Conservation (phyloP, 73 alveolate species). For the Blepharisma stoltei region DNA sequence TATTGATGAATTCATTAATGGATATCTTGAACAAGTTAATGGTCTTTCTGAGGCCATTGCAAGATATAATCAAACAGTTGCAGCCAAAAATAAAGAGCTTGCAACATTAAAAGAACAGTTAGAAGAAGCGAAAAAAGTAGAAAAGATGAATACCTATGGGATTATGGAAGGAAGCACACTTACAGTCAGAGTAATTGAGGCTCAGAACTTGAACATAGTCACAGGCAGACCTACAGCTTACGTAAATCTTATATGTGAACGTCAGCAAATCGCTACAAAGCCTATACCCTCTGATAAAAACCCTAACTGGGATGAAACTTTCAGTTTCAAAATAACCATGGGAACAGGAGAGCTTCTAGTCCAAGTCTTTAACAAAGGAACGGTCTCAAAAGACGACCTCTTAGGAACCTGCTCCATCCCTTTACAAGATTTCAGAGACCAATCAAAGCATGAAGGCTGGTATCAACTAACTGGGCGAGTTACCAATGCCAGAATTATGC, state of each 20-base stretch:
- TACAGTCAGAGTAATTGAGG: slow-evolving; percentile 56
- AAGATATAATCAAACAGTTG: slow-evolving; percentile 15
- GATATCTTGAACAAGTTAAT: slow-evolving; percentile 33
- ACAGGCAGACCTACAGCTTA: slow-evolving; percentile 53
- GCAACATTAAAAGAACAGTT: slow-evolving; percentile 31
- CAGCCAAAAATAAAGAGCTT: slow-evolving; percentile 32
- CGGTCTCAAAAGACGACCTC: slow-evolving; percentile 49
- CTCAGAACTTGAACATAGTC: slow-evolving; percentile 44
- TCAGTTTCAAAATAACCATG: slow-evolving; percentile 41
- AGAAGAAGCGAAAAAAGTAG: slow-evolving; percentile 44
- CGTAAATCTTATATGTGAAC: slow-evolving; percentile 38
- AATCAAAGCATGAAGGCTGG: slow-evolving; percentile 52
- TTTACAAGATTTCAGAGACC: slow-evolving; percentile 40
- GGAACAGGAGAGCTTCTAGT: slow-evolving; percentile 44
- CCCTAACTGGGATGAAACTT: slow-evolving; percentile 63
- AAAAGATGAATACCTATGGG: slow-evolving; percentile 43
- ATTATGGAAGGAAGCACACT: slow-evolving; percentile 44
- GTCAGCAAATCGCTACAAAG: slow-evolving; percentile 33
- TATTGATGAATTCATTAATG: slow-evolving; percentile 41
- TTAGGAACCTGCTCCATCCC: slow-evolving; percentile 41
- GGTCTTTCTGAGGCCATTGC: slow-evolving; percentile 33
- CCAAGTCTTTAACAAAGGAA: slow-evolving; percentile 46
- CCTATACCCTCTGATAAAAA: slow-evolving; percentile 33
- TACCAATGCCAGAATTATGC: not conserved
- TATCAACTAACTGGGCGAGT: slow-evolving; percentile 29